Evolutionary conservation across 306 rosid genomes (phyloP).

Genomic region (Lablab purpureus): DNA sequence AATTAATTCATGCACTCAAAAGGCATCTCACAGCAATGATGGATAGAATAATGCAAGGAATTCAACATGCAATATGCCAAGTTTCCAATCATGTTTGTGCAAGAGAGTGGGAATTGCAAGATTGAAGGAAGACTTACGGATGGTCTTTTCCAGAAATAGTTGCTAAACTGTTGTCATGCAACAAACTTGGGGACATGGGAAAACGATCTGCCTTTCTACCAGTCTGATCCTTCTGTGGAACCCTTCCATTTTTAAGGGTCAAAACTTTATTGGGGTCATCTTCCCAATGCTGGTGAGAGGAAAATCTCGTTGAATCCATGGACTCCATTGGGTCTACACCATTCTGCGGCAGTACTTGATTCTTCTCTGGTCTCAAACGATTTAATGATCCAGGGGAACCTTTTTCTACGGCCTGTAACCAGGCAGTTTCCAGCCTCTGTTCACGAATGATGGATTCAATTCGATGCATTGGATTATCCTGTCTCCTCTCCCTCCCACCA

Average conservation of each 20-base stretch:
- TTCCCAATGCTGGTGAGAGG: conserved; percentile 79
- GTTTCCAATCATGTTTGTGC: conserved; percentile 14
- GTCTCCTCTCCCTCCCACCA: conserved; percentile 58
- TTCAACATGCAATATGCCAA: conserved; percentile 32
- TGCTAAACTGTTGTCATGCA: conserved; percentile 76
- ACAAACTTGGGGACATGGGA: conserved; percentile 92
- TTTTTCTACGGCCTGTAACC: conserved; percentile 89
- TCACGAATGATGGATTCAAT: conserved; percentile 94
- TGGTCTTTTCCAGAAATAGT: conserved; percentile 73
- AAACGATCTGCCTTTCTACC: conserved; percentile 64
- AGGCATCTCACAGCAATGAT: conserved; percentile 28
- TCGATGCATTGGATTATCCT: conserved; percentile 85
- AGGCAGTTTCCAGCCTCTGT: conserved; percentile 94
- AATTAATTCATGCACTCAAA: conserved; percentile 31
- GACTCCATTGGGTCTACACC: conserved; percentile 71
- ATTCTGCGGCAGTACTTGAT: conserved; percentile 95
- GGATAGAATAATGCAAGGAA: conserved; percentile 26
- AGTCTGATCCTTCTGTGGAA: conserved; percentile 68
- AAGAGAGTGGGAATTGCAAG: conserved; percentile 28
- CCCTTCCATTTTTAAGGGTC: conserved; percentile 62
- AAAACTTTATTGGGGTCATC: conserved; percentile 66
- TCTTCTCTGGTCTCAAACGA: conserved; percentile 87
- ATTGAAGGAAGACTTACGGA: conserved; percentile 70
- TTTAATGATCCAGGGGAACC: conserved; percentile 90
- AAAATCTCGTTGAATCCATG: conserved; percentile 60